Conservation (phyloP, 2,329 filamentous ascomycete species). For the Hypomyces rosellus region DNA sequence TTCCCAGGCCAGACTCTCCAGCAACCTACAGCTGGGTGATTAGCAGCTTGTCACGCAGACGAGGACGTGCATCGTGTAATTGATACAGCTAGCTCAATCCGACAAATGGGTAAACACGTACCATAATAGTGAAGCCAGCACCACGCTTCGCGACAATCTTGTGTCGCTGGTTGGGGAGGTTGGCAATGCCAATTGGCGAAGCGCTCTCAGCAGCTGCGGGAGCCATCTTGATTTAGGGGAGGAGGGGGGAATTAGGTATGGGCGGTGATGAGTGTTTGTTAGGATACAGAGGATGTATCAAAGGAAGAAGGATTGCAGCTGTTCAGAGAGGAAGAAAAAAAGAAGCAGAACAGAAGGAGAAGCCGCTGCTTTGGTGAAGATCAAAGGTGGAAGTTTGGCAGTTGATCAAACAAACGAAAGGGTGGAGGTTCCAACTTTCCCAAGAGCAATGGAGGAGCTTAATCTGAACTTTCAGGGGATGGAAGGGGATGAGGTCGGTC, state of each 20-base stretch:
- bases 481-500: constrained; percentile 10
- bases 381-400: constrained; percentile 1
- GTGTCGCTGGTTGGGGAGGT: constrained; percentile 67
- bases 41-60: not conserved
- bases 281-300: constrained; percentile 9
- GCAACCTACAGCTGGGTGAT: constrained; percentile 60
- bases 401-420: constrained; percentile 4
- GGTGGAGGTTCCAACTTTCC: constrained; percentile 11
- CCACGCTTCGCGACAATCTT: constrained; percentile 77
- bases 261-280: constrained; percentile 13
- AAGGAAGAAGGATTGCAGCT: not conserved
- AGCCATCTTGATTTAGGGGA: constrained; percentile 43
- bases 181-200: constrained; percentile 67
- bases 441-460: constrained; percentile 1
- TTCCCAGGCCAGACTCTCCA: constrained; percentile 95
- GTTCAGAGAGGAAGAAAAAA: not conserved
- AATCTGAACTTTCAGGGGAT: constrained; percentile 12
- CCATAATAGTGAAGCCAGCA: constrained; percentile 99
- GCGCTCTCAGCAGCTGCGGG: constrained; percentile 52
- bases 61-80: not conserved
- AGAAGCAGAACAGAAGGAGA: constrained; percentile 7
- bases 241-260: constrained; percentile 9
- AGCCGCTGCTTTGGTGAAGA: constrained; percentile 1
- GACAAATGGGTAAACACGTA: constrained; percentile 35
- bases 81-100: too few species aligned